Evolutionary conservation across 106 monocot genomes (phyloP).

Genomic region (Acorus calamus): DNA sequence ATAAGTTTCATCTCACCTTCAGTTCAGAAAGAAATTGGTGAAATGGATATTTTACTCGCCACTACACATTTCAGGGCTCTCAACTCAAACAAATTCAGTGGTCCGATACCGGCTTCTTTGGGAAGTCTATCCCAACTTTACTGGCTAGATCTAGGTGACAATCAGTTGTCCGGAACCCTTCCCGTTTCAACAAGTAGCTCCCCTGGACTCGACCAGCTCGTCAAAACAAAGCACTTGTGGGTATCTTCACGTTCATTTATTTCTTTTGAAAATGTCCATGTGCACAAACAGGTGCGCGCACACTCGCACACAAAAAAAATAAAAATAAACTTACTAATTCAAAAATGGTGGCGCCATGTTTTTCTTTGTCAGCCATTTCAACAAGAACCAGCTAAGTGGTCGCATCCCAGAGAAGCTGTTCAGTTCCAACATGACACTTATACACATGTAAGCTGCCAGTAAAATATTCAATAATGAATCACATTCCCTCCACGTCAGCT

Average conservation of each 20-base stretch:
- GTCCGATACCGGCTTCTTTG: constrained; percentile 38
- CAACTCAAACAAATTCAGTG: constrained; percentile 51
- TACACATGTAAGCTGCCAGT: constrained; percentile 59
- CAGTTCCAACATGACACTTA: constrained; percentile 39
- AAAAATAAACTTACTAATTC: no score
- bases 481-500: neutral
- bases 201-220: constrained; percentile 47
- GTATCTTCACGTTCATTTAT: constrained; percentile 5
- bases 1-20: neutral
- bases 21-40: neutral
- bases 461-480: neutral
- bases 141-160: constrained; percentile 52
- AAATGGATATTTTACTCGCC: no score
- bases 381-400: constrained; percentile 75
- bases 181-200: constrained; percentile 30
- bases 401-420: constrained; percentile 45
- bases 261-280: neutral
- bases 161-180: constrained; percentile 44
- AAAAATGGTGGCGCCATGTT: no score
- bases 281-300: no score
- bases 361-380: constrained; percentile 60
- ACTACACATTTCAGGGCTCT: constrained; percentile 32
- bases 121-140: constrained; percentile 44
- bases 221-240: constrained; percentile 59
- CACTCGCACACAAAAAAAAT: no score